These are phyloP conservation scores for Kernera saxatilis DNA, from an alignment of 345 rosid genomes.

Conservation along the genomic window DNA sequence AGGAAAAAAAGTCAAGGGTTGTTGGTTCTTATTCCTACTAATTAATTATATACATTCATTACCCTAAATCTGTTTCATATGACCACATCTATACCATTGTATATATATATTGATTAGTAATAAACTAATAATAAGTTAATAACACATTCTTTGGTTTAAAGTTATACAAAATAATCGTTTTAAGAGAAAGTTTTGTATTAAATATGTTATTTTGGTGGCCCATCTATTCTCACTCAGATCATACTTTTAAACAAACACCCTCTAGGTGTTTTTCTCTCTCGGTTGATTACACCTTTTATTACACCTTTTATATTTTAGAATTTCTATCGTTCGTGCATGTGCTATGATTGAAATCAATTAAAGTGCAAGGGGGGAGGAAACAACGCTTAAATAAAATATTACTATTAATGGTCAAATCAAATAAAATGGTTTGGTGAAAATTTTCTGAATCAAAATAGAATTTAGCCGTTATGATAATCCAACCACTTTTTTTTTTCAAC, in stretches of 20 bases:
- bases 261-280: conserved; percentile 32
- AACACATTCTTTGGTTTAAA: background rate
- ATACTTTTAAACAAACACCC: conserved; percentile 16
- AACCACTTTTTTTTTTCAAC: background rate
- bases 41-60: background rate
- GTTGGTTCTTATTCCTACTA: conserved; percentile 13
- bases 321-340: conserved; percentile 21
- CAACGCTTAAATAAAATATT: conserved; percentile 6
- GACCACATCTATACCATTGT: background rate
- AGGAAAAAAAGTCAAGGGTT: conserved; percentile 23
- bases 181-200: background rate
- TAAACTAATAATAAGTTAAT: no score
- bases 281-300: conserved; percentile 17
- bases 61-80: background rate
- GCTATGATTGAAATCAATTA: conserved; percentile 25
- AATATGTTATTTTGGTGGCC: conserved; percentile 16
- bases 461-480: conserved; percentile 21
- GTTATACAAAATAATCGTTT: background rate
- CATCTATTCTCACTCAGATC: conserved; percentile 12
- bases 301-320: background rate
- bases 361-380: background rate
- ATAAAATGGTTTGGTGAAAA: conserved; percentile 19
- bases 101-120: background rate
- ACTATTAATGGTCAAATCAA: background rate
- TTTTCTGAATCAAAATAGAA: conserved; percentile 15